Percentiles rank a stretch among this genome's conserved stretches.
Conservation (phyloP, 2,329 filamentous ascomycete species). For the Fusarium hainanense region DNA sequence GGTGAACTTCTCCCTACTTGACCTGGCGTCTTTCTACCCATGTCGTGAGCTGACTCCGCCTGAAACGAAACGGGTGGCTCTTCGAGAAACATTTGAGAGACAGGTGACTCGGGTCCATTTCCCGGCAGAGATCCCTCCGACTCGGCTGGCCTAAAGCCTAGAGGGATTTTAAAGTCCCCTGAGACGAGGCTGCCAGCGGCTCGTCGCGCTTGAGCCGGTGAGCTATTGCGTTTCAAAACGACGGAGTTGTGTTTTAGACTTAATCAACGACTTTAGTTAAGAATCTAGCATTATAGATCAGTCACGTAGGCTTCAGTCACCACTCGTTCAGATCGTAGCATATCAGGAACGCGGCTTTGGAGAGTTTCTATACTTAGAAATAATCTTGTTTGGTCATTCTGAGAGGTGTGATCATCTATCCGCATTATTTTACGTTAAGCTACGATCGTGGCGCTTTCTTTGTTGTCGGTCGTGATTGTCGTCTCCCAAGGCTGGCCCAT, state of each 20-base stretch:
- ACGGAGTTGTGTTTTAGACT: background rate
- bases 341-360: background rate
- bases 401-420: background rate
- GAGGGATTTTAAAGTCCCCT: constrained; percentile 26
- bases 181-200: constrained; percentile 36
- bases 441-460: constrained; percentile 3
- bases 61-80: constrained; percentile 39
- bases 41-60: constrained; percentile 31
- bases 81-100: constrained; percentile 32
- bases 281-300: background rate
- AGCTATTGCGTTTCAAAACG: constrained; percentile 1
- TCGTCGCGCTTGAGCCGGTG: constrained; percentile 30
- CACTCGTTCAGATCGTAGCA: background rate
- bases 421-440: background rate
- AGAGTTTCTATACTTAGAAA: background rate
- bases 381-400: background rate
- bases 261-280: background rate
- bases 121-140: constrained; percentile 15
- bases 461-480: background rate
- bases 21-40: constrained; percentile 26
- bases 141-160: background rate
- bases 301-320: background rate
- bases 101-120: constrained; percentile 10
- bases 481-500: background rate
- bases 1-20: constrained; percentile 12